These are phyloP conservation scores for Melampsora larici-populina DNA, from an alignment of 1,284 basidiomycete species.

Conservation along the genomic window DNA sequence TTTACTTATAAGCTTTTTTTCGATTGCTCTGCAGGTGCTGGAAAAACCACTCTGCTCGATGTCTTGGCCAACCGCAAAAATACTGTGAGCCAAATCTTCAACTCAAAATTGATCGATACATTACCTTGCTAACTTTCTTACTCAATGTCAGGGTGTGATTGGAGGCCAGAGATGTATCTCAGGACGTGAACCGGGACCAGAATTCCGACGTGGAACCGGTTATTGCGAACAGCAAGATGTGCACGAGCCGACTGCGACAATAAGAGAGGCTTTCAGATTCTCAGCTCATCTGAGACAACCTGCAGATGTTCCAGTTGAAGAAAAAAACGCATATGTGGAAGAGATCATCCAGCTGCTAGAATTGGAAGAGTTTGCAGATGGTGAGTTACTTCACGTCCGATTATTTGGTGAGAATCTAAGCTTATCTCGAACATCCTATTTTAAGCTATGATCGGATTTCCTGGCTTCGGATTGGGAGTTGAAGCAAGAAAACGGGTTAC, in stretches of 20 bases:
- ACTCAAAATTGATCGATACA: no score
- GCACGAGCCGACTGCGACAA: conserved; percentile 73
- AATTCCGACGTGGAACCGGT: background rate
- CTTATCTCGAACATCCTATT: conserved; percentile 3
- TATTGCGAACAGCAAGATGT: conserved; percentile 53
- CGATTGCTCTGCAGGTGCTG: conserved; percentile 49
- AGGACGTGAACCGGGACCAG: conserved; percentile 74
- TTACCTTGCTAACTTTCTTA: background rate
- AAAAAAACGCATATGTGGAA: conserved; percentile 60
- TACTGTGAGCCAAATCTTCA: background rate
- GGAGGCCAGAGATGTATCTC: conserved; percentile 58
- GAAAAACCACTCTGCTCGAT: conserved; percentile 59
- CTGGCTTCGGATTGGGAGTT: no score
- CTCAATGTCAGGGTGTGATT: conserved; percentile 56
- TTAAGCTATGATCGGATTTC: conserved; percentile 49
- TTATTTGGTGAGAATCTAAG: background rate
- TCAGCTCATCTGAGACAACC: conserved; percentile 63
- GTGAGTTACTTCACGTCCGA: conserved; percentile 55
- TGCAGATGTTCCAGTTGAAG: conserved; percentile 56
- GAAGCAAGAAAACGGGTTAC: conserved; percentile 62
- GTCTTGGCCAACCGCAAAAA: conserved; percentile 59
- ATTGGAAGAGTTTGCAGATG: conserved; percentile 58
- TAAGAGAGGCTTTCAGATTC: conserved; percentile 62
- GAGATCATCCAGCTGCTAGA: conserved; percentile 60
- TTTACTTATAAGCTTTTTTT: no score